phyloP scores from a whole-genome alignment of 495 filamentous ascomycete genomes.

The Hypoxylon subgilvum region DNA sequence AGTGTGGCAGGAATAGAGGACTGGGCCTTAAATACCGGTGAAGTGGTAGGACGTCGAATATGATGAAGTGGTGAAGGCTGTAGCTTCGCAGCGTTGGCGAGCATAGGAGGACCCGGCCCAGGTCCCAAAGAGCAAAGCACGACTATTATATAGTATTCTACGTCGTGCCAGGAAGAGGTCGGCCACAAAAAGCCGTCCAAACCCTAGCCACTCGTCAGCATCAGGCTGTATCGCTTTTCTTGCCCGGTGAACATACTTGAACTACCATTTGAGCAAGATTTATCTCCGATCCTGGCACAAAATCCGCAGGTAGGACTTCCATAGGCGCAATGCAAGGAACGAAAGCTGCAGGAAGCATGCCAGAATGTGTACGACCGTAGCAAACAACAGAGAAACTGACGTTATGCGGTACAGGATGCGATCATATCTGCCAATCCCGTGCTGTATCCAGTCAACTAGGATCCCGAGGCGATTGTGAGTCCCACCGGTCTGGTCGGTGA shows the following conservation, averaged over 20 bases:
- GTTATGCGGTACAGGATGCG: conserved; percentile 11
- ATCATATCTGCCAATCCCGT: conserved; percentile 21
- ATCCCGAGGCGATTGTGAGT: background rate
- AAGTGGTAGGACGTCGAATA: background rate
- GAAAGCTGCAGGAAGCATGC: conserved; percentile 21
- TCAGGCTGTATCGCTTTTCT: conserved; percentile 25
- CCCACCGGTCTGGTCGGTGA: conserved; percentile 11
- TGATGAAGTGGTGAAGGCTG: background rate
- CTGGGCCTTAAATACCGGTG: background rate
- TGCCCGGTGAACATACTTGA: conserved; percentile 15
- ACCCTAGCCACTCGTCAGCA: background rate
- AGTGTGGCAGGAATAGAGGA: background rate
- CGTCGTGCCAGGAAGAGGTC: background rate
- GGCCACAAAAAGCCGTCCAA: background rate
- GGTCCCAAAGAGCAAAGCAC: background rate
- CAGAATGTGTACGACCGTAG: conserved; percentile 16
- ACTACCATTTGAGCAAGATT: conserved; percentile 3
- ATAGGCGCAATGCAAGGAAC: conserved; percentile 19
- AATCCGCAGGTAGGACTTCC: conserved; percentile 1
- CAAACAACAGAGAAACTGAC: conserved; percentile 13
- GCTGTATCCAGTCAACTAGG: conserved; percentile 2
- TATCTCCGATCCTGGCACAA: conserved; percentile 1
- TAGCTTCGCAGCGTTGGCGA: background rate
- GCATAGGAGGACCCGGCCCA: background rate
- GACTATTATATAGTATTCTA: conserved; percentile 15